Percentiles rank a stretch among this genome's conserved stretches.
Evolutionary conservation across 768 basidiomycete species (phyloP).

Genomic region (Tulasnella sp.): DNA sequence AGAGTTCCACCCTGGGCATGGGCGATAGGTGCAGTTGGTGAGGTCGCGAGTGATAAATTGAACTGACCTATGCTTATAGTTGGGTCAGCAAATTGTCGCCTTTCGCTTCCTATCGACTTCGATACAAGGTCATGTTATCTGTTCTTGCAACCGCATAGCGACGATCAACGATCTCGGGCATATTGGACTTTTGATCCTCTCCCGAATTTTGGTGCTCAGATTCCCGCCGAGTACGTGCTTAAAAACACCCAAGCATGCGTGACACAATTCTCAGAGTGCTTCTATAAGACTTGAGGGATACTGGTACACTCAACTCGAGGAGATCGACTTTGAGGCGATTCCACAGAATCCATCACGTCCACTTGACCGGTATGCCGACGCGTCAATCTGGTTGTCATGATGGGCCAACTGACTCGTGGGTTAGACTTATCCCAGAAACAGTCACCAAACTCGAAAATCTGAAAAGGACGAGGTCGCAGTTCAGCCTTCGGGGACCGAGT

Average conservation of each 20-base stretch:
- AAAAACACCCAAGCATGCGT: background rate
- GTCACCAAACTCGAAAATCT: background rate
- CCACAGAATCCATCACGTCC: background rate
- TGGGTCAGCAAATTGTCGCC: background rate
- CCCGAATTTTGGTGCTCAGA: background rate
- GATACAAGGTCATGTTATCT: background rate
- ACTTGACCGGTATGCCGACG: background rate
- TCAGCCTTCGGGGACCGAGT: background rate
- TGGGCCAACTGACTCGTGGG: background rate
- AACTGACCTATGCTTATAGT: background rate
- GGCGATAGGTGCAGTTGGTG: background rate
- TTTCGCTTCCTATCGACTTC: background rate
- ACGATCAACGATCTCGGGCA: background rate
- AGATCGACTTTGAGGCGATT: background rate
- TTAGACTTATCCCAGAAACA: background rate
- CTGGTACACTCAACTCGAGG: background rate
- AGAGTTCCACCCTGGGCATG: background rate
- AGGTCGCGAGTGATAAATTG: background rate
- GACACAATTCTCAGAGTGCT: background rate
- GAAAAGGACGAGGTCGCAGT: background rate
- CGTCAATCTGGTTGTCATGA: background rate
- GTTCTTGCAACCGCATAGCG: background rate
- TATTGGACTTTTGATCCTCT: background rate
- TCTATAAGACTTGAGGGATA: background rate
- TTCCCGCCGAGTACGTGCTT: background rate